These are phyloP conservation scores for Starmera caribaea DNA, from an alignment of 805 yeast species.

Conservation along the genomic window DNA sequence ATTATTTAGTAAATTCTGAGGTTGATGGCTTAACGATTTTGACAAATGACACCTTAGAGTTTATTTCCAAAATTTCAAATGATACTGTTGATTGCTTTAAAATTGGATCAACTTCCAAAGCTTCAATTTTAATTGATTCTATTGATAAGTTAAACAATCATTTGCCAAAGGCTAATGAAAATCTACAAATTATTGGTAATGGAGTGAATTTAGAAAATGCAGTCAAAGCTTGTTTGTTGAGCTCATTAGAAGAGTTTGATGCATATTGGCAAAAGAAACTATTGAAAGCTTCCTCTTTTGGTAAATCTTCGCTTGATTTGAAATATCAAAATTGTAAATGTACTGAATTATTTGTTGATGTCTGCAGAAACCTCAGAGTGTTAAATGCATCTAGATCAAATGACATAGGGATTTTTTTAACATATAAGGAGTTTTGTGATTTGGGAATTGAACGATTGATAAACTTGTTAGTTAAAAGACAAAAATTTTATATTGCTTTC, in stretches of 20 bases:
- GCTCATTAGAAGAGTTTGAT: constrained; percentile 72
- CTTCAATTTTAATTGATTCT: constrained; percentile 78
- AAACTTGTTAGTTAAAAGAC: constrained; percentile 45
- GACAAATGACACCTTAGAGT: constrained; percentile 43
- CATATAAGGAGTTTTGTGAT: constrained; percentile 40
- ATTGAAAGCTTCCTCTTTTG: constrained; percentile 76
- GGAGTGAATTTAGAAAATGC: constrained; percentile 44
- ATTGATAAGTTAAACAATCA: constrained; percentile 53
- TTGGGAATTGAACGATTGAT: constrained; percentile 52
- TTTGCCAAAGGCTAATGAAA: constrained; percentile 77
- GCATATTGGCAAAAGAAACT: constrained; percentile 72
- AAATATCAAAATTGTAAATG: constrained; percentile 29
- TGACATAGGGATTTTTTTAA: constrained; percentile 61
- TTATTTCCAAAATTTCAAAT: constrained; percentile 52
- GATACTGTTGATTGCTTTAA: constrained; percentile 54
- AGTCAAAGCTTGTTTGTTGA: constrained; percentile 59
- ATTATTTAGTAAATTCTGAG: constrained; percentile 38
- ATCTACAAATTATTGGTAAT: constrained; percentile 42
- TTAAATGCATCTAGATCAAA: constrained; percentile 58
- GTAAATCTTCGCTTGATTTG: constrained; percentile 48
- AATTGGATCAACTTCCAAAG: constrained; percentile 76
- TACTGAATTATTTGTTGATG: constrained; percentile 52
- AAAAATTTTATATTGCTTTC: constrained; percentile 52
- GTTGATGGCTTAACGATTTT: constrained; percentile 64
- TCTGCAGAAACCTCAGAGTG: constrained; percentile 52